Percentiles rank a stretch among this genome's conserved stretches.
These are phyloP conservation scores for Davidsoniella neocaledoniae DNA, from an alignment of 2,329 filamentous ascomycete genomes.

Conservation along the genomic window DNA sequence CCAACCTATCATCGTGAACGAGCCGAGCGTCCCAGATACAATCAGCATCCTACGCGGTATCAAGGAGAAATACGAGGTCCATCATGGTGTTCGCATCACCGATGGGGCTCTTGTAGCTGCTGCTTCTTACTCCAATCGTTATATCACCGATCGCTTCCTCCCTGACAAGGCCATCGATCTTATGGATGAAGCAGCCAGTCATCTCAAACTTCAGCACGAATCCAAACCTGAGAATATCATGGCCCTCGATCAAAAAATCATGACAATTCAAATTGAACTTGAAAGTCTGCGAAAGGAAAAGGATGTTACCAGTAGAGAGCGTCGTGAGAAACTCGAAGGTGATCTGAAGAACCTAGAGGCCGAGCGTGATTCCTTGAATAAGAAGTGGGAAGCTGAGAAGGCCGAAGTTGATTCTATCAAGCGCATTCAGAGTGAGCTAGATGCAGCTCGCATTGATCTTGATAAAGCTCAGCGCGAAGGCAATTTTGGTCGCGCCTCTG, in stretches of 20 bases:
- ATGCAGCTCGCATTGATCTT: constrained; percentile 68
- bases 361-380: constrained; percentile 55
- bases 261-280: constrained; percentile 93
- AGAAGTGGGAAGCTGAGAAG: constrained; percentile 81
- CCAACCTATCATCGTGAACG: constrained; percentile 84
- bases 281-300: constrained; percentile 90
- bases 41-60: constrained; percentile 92
- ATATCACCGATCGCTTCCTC: constrained; percentile 88
- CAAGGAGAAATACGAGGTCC: constrained; percentile 94
- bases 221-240: constrained; percentile 93
- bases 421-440: constrained; percentile 71
- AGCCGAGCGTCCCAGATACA: constrained; percentile 80
- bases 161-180: constrained; percentile 96
- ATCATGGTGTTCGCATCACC: constrained; percentile 89
- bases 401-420: constrained; percentile 77
- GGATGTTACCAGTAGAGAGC: constrained; percentile 74
- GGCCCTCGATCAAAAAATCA: constrained; percentile 80
- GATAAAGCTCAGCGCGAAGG: constrained; percentile 77
- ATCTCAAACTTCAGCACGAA: constrained; percentile 81
- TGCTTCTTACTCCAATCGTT: constrained; percentile 82
- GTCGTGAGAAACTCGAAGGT: constrained; percentile 68
- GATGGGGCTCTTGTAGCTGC: constrained; percentile 85
- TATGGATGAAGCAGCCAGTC: constrained; percentile 88
- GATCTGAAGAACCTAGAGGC: constrained; percentile 62
- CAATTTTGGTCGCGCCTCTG: constrained; percentile 79